phyloP scores from a whole-genome alignment of 2,329 filamentous ascomycete genomes.

The Diaporthe ilicicola region DNA sequence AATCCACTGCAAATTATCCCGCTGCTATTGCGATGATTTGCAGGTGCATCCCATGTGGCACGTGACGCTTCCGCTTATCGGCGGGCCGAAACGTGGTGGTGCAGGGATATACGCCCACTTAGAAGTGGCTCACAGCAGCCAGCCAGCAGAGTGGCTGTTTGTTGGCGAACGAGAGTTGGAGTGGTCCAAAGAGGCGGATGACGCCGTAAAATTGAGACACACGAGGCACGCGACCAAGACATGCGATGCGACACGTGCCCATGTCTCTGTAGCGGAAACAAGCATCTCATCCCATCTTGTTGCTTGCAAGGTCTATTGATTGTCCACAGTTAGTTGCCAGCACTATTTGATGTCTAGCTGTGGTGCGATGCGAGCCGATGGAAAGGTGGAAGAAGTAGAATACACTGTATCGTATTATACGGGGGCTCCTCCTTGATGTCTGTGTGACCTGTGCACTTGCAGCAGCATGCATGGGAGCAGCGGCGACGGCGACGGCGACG shows the following conservation, averaged over 20 bases:
- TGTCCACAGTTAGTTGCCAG: too few relatives aligned
- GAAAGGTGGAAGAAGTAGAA: background rate
- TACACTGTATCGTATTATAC: background rate
- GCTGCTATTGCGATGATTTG: background rate
- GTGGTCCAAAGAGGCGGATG: background rate
- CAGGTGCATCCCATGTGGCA: conserved; percentile 6
- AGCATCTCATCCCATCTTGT: background rate
- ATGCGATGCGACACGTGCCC: conserved; percentile 4
- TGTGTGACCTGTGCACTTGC: conserved; percentile 4
- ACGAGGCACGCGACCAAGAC: background rate
- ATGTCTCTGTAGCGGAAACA: background rate
- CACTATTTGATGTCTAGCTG: background rate
- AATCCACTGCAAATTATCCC: background rate
- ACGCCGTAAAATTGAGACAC: conserved; percentile 6
- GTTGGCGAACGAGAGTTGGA: background rate
- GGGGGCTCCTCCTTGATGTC: background rate
- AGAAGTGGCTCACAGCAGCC: background rate
- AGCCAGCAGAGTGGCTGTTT: too few relatives aligned
- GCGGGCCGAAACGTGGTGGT: conserved; percentile 13
- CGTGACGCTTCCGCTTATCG: conserved; percentile 3
- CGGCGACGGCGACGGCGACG: background rate
- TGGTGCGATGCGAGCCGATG: background rate
- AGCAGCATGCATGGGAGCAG: background rate
- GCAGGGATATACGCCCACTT: conserved; percentile 15
- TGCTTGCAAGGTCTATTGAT: too few relatives aligned